Evolutionary conservation across 805 yeast species (phyloP).

Genomic region (Barnettozyma salicaria): DNA sequence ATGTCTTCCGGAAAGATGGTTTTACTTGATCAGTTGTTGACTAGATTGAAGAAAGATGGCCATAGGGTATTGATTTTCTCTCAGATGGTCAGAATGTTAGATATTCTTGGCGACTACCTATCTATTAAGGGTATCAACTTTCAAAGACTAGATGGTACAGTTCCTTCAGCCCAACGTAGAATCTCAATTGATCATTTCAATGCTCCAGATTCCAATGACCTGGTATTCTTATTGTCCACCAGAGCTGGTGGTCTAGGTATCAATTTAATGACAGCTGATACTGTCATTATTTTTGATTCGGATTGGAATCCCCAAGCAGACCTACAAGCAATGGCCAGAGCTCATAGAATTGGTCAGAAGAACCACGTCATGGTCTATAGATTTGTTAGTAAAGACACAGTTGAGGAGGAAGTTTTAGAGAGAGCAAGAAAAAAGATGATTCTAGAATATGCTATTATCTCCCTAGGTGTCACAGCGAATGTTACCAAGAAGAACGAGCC

Average conservation of each 20-base stretch:
- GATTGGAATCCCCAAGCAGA: slow-evolving; percentile 99
- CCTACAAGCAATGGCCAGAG: slow-evolving; percentile 98
- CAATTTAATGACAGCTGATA: slow-evolving; percentile 98
- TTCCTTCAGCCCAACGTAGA: slow-evolving; percentile 89
- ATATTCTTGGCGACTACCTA: slow-evolving; percentile 89
- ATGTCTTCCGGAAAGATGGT: slow-evolving; percentile 99
- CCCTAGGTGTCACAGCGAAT: slow-evolving; percentile 87
- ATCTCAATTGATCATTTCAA: slow-evolving; percentile 95
- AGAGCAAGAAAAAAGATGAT: slow-evolving; percentile 98
- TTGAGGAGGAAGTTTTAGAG: slow-evolving; percentile 95
- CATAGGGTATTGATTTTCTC: slow-evolving; percentile 93
- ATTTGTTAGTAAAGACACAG: slow-evolving; percentile 96
- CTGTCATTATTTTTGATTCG: slow-evolving; percentile 94
- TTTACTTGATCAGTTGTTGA: slow-evolving; percentile 78
- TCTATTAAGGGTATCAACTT: slow-evolving; percentile 80
- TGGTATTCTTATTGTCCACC: slow-evolving; percentile 83
- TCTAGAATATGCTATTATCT: slow-evolving; percentile 93
- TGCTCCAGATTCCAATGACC: slow-evolving; percentile 88
- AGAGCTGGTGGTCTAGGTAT: slow-evolving; percentile 99
- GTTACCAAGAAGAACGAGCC: slow-evolving; percentile 62
- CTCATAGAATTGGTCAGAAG: slow-evolving; percentile 99
- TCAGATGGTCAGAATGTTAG: slow-evolving; percentile 96
- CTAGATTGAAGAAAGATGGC: slow-evolving; percentile 83
- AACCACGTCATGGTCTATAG: slow-evolving; percentile 96
- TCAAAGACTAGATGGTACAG: slow-evolving; percentile 95